Conservation (phyloP, 331 rosid species). For the Pyrus hybrid region DNA sequence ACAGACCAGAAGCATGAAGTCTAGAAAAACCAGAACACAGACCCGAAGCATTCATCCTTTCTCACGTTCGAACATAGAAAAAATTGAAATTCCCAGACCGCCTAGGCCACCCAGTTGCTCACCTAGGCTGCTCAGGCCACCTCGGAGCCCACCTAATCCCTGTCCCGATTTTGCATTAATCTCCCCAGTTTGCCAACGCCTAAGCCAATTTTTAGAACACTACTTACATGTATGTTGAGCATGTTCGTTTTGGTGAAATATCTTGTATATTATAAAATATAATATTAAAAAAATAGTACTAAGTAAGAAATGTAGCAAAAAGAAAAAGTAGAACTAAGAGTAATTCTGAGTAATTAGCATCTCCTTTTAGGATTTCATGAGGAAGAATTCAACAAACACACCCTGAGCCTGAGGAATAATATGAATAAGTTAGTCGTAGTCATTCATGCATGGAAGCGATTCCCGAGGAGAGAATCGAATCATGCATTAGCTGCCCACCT, state of each 20-base stretch:
- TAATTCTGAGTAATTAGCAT: background rate
- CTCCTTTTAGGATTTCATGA: background rate
- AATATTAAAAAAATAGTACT: background rate
- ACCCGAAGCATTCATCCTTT: too few species aligned
- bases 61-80: too few species aligned
- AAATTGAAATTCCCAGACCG: too few species aligned
- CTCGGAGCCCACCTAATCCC: too few species aligned
- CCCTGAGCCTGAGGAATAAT: background rate
- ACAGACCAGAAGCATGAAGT: too few species aligned
- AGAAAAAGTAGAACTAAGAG: background rate
- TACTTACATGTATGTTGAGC: background rate
- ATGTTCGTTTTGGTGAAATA: too few species aligned
- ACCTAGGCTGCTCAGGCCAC: too few species aligned
- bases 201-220: too few species aligned
- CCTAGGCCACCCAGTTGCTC: too few species aligned
- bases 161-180: too few species aligned
- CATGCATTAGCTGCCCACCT: slow-evolving; percentile 25
- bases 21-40: too few species aligned
- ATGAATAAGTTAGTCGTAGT: slow-evolving; percentile 49
- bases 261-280: background rate
- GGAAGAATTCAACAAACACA: background rate
- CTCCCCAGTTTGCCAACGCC: too few species aligned
- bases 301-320: background rate
- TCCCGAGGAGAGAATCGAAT: slow-evolving; percentile 76
- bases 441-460: slow-evolving; percentile 86